These are phyloP conservation scores for Ustilago lituana DNA, from an alignment of 1,284 basidiomycete species.

Conservation along the genomic window DNA sequence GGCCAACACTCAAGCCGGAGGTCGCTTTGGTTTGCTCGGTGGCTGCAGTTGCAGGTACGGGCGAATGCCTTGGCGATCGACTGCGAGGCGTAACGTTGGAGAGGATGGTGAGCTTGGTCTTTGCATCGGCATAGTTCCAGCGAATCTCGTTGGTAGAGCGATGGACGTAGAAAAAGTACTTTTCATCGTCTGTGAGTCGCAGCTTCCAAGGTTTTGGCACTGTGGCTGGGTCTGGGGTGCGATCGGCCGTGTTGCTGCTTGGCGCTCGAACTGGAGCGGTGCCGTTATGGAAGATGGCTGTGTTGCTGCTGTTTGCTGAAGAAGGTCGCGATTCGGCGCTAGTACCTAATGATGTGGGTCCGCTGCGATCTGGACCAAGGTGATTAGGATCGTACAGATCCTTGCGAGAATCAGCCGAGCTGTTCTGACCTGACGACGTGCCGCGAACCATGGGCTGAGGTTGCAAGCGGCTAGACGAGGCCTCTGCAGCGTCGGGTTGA, in stretches of 20 bases:
- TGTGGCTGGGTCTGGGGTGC: conserved; percentile 35
- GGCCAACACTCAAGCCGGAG: conserved; percentile 9
- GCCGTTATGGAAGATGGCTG: conserved; percentile 40
- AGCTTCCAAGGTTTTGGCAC: conserved; percentile 50
- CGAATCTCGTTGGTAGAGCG: conserved; percentile 43
- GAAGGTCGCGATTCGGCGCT: conserved; percentile 33
- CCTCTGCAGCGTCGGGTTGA: neutral
- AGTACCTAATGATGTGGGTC: conserved; percentile 12
- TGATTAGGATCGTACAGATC: conserved; percentile 73
- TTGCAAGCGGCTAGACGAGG: conserved; percentile 11
- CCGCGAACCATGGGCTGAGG: conserved; percentile 21
- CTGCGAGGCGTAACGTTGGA: conserved; percentile 34
- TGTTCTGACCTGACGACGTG: conserved; percentile 21
- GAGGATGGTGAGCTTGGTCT: conserved; percentile 47
- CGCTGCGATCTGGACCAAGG: conserved; percentile 71
- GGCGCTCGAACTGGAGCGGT: conserved; percentile 34
- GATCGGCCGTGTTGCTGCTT: conserved; percentile 32
- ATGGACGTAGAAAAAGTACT: conserved; percentile 50
- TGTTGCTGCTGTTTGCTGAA: conserved; percentile 30
- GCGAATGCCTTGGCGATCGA: conserved; percentile 22
- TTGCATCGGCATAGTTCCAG: conserved; percentile 41
- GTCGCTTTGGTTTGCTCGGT: conserved; percentile 8
- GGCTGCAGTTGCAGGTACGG: neutral
- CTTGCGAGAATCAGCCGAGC: conserved; percentile 31
- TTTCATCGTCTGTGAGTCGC: conserved; percentile 48